Conservation (phyloP, 306 rosid species). For the Parietaria judaica region DNA sequence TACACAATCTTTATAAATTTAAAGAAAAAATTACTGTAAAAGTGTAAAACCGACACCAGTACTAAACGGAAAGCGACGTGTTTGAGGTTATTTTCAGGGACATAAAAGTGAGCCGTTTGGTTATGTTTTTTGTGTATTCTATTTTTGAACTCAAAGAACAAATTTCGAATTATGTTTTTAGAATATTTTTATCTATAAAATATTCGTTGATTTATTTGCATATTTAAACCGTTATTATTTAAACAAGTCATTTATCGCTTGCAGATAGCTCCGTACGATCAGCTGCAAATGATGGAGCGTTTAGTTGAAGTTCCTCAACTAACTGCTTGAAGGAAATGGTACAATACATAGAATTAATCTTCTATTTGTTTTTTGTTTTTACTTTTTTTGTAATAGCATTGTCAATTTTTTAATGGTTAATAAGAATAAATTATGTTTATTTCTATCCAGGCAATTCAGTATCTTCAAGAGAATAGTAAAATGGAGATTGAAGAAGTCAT, state of each 20-base stretch:
- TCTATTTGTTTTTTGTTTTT: constrained; percentile 1
- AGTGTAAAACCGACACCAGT: no score
- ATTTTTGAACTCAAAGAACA: no score
- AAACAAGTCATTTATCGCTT: neutral
- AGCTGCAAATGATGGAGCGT: constrained; percentile 81
- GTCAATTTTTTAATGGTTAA: neutral
- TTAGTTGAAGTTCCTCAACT: constrained; percentile 47
- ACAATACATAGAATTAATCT: neutral
- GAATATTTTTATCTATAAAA: no score
- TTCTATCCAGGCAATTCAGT: constrained; percentile 8
- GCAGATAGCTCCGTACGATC: constrained; percentile 96
- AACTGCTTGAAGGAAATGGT: constrained; percentile 37
- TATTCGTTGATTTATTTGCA: no score
- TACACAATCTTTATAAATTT: no score
- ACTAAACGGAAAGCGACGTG: no score
- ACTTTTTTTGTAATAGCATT: constrained; percentile 16
- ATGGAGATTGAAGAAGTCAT: constrained; percentile 6
- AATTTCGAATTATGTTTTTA: no score
- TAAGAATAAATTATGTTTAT: neutral
- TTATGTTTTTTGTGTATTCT: no score
- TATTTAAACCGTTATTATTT: no score
- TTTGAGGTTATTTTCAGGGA: no score
- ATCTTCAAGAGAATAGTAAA: constrained; percentile 16
- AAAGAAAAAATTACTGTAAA: no score
- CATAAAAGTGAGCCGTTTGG: no score